These are phyloP conservation scores for Elongisporangium senticosum DNA, from an alignment of 352 stramenopile genomes.

Conservation along the genomic window DNA sequence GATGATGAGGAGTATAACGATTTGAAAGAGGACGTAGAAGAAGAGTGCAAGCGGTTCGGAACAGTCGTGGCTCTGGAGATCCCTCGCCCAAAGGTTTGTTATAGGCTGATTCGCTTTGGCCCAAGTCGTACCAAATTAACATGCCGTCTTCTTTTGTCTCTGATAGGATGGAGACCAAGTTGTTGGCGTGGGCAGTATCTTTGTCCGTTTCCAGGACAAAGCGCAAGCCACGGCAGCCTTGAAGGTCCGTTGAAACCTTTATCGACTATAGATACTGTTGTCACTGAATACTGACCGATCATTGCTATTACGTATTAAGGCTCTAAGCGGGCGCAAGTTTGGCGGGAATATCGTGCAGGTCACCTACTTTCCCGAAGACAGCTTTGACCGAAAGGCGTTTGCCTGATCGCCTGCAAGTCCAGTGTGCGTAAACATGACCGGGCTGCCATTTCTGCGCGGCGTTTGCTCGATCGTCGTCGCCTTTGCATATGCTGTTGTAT, in stretches of 20 bases:
- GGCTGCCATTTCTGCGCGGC: not conserved
- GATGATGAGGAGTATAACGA: slow-evolving; percentile 86
- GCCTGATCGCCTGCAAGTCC: slow-evolving; percentile 21
- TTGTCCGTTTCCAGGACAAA: slow-evolving; percentile 64
- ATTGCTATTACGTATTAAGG: slow-evolving; percentile 22
- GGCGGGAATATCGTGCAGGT: slow-evolving; percentile 82
- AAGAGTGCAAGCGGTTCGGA: slow-evolving; percentile 87
- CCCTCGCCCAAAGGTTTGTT: slow-evolving; percentile 68
- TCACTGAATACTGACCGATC: not conserved
- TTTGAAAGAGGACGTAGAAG: slow-evolving; percentile 85
- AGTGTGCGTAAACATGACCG: not conserved
- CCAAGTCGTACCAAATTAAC: not conserved
- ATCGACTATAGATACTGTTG: not conserved
- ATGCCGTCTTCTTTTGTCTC: slow-evolving; percentile 3
- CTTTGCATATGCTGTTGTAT: slow-evolving; percentile 4
- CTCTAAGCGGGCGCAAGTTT: slow-evolving; percentile 82
- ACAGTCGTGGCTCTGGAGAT: slow-evolving; percentile 66
- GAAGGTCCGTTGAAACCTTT: slow-evolving; percentile 41
- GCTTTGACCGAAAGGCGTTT: slow-evolving; percentile 67
- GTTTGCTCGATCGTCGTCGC: slow-evolving; percentile 1
- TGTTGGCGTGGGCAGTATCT: slow-evolving; percentile 71
- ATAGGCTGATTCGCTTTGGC: not conserved
- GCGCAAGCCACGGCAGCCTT: slow-evolving; percentile 52
- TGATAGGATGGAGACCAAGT: slow-evolving; percentile 52
- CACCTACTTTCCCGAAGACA: slow-evolving; percentile 65